Base-by-base conservation (phyloP, 805 yeast species). In the Blastobotrys muscicola region DNA sequence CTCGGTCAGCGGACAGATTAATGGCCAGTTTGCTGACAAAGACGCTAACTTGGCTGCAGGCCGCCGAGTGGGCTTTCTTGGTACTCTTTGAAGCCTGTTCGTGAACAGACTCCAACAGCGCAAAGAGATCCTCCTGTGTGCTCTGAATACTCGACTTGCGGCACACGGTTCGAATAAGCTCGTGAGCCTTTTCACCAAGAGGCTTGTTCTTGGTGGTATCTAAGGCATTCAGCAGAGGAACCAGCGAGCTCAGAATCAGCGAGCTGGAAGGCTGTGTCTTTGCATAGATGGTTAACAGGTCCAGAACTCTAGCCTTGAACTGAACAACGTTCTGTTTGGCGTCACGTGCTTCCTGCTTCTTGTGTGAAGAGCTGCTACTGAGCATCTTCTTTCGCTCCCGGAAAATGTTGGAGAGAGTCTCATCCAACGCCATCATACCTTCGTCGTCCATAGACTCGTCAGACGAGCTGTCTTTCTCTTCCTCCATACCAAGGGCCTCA, bases 401-500 rank as follows among this genome's bases (percentile, higher is more conserved):
- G 71, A 90, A 90, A 44, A 90, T 90, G 43, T 72, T 73, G 0
- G 96, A 76, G 29, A 90, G 67, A 48, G 86, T 92, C 15, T 72
- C 83, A 58, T 90, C 97, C 54, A 90, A 74, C 14, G 89, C 94
- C 80, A 87, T 78, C 97, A 90, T 90, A 59, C 87, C 87, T 54
- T 89, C 96, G 61, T 89, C 97, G 47, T 89, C 94, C 94, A 87
- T 85, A 0, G 90, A 79, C 51, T 84, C 74, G 2, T 60, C 71
- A 34, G 70, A 80, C 3, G 46, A 53, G 3, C 50, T 62, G 3
- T 47, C 60, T 1, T 46, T 59, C 2, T 44, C 52, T 13, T 38
- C 42, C 7, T 33, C 50, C 26, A 20, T 20, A 20, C 26, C 26
- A 20, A 20, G 26, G 4, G 26, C 26, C 6, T 20, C 26, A 6